Conservation (phyloP, 495 filamentous ascomycete species). For the Penicillium odoratum region DNA sequence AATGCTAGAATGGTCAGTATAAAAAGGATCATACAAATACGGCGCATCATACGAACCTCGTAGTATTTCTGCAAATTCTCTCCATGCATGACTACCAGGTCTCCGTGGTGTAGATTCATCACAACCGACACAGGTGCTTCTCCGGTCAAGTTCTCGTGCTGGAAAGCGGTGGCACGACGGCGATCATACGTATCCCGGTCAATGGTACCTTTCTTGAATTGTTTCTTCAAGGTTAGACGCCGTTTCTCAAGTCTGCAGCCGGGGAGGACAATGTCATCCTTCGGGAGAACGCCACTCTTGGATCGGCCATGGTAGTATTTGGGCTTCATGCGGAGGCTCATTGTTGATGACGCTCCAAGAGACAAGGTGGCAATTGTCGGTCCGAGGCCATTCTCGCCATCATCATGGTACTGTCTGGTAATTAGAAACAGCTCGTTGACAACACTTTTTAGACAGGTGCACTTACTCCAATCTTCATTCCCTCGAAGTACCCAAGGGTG, state of each 20-base stretch:
- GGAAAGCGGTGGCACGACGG: slow-evolving; percentile 12
- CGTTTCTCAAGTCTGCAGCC: slow-evolving; percentile 40
- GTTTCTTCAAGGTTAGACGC: slow-evolving; percentile 38
- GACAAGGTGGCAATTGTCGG: slow-evolving; percentile 76
- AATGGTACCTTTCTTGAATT: slow-evolving; percentile 24
- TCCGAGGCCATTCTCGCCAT: slow-evolving; percentile 75
- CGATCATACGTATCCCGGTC: slow-evolving; percentile 21
- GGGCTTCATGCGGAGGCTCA: slow-evolving; percentile 70
- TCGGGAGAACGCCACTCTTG: slow-evolving; percentile 21
- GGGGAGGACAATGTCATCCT: slow-evolving; percentile 30
- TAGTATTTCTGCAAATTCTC: slow-evolving; percentile 67
- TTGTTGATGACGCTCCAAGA: slow-evolving; percentile 65
- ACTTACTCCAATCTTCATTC: slow-evolving; percentile 66
- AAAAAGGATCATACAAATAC: not conserved
- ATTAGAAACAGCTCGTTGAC: not conserved
- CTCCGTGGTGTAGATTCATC: slow-evolving; percentile 68
- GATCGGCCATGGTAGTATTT: slow-evolving; percentile 48
- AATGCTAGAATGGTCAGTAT: slow-evolving; percentile 49
- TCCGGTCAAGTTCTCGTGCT: slow-evolving; percentile 10
- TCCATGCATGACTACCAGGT: slow-evolving; percentile 83
- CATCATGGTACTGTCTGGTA: slow-evolving; percentile 71
- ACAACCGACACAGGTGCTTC: slow-evolving; percentile 27
- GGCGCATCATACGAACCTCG: slow-evolving; percentile 36
- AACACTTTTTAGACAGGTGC: not conserved
- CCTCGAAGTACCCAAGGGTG: slow-evolving; percentile 72